Conservation (phyloP, 1,284 basidiomycete genomes). For the Gomphus bonarii region DNA sequence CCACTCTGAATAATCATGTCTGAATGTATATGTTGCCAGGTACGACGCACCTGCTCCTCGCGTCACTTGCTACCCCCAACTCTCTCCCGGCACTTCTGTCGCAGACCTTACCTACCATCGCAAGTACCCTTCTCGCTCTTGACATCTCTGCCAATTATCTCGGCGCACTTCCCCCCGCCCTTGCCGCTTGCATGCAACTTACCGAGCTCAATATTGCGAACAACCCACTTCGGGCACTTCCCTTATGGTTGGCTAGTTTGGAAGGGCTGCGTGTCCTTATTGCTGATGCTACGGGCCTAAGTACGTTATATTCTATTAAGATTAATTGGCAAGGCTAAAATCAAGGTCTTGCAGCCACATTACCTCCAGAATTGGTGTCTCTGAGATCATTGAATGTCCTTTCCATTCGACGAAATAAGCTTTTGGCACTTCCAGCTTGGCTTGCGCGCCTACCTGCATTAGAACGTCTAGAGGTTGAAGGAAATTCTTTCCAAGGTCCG, state of each 20-base stretch:
- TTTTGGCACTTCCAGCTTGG: constrained; percentile 90
- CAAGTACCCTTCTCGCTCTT: constrained; percentile 71
- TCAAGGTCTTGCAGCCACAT: constrained; percentile 23
- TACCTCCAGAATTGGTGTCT: constrained; percentile 60
- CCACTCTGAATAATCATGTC: constrained; percentile 11
- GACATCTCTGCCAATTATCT: constrained; percentile 88
- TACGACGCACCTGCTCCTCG: constrained; percentile 82
- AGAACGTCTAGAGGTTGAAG: constrained; percentile 83
- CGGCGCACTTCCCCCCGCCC: constrained; percentile 66
- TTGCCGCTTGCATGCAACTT: constrained; percentile 68
- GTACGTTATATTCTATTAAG: constrained; percentile 11
- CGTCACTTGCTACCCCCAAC: constrained; percentile 66
- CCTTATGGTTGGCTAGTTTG: constrained; percentile 72
- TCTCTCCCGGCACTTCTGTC: constrained; percentile 67
- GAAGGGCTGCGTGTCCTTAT: constrained; percentile 71
- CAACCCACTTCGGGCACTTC: constrained; percentile 80
- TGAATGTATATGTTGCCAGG: constrained; percentile 35
- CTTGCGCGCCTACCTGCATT: constrained; percentile 75
- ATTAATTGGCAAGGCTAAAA: not conserved
- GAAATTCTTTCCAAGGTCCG: constrained; percentile 86
- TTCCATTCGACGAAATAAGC: constrained; percentile 79
- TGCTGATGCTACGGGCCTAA: constrained; percentile 79
- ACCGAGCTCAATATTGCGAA: constrained; percentile 93
- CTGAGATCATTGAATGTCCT: constrained; percentile 77
- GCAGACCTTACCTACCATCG: constrained; percentile 57